These are phyloP conservation scores for Tilletia caries DNA, from an alignment of 1,284 basidiomycete genomes.

Conservation along the genomic window DNA sequence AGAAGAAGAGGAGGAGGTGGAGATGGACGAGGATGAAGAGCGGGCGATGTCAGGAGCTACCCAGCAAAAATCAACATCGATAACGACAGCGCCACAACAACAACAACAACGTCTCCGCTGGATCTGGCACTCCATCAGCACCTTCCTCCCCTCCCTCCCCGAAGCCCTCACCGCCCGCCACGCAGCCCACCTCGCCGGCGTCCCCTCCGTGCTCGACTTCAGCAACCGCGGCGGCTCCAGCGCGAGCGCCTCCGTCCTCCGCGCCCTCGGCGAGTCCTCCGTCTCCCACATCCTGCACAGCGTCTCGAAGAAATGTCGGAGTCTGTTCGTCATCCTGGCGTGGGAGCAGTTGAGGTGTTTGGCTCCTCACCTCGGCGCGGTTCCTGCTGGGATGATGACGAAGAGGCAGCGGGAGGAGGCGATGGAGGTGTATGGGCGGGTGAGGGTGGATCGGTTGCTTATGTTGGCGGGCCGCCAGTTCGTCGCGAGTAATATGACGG, in stretches of 20 bases:
- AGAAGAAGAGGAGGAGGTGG: neutral
- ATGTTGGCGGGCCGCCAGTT: neutral
- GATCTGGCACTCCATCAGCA: constrained; percentile 13
- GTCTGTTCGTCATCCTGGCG: constrained; percentile 7
- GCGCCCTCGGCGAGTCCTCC: neutral
- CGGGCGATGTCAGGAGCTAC: neutral
- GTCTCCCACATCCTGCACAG: neutral
- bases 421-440: neutral
- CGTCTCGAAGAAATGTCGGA: neutral
- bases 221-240: neutral
- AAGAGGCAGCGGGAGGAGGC: neutral
- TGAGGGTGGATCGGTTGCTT: neutral
- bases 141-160: constrained; percentile 5
- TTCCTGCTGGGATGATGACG: neutral
- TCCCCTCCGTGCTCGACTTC: constrained; percentile 5
- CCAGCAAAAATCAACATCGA: no score
- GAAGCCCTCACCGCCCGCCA: constrained; percentile 1
- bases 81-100: neutral
- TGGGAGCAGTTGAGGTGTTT: neutral
- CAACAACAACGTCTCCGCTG: neutral
- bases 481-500: neutral
- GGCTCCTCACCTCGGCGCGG: no score
- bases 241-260: neutral
- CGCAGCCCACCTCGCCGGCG: neutral
- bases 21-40: neutral